Percentiles rank a stretch among this genome's conserved stretches.
Conservation (phyloP, 176 grass and related monocot genomes). For the Otatea glauca region DNA sequence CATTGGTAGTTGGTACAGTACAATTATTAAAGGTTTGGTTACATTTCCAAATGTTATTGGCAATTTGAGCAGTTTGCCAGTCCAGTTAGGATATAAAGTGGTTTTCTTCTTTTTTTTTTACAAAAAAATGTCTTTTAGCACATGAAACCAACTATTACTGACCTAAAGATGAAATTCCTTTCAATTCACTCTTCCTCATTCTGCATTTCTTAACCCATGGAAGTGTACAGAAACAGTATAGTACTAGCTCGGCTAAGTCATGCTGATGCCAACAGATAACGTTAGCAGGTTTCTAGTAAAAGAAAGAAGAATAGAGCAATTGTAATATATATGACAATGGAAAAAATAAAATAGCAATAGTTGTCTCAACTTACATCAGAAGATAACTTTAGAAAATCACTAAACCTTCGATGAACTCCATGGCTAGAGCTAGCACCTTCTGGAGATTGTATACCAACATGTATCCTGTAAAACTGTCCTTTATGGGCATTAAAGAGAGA, state of each 20-base stretch:
- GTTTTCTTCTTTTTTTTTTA: not conserved
- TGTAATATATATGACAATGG: conserved; percentile 11
- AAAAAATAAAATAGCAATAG: conserved; percentile 33
- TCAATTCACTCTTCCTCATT: not conserved
- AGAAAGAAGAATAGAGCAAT: not conserved
- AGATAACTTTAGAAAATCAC: conserved; percentile 84
- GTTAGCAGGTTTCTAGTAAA: not conserved
- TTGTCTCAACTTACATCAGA: conserved; percentile 74
- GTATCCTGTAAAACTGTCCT: conserved; percentile 99
- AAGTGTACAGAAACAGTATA: not conserved
- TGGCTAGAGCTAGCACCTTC: conserved; percentile 90
- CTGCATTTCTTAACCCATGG: not conserved
- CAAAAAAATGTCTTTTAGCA: conserved; percentile 5
- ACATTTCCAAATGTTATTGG: not conserved
- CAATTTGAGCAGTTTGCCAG: not conserved
- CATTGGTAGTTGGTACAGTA: not conserved
- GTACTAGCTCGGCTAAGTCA: not conserved
- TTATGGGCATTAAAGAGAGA: conserved; percentile 70
- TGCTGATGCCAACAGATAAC: not conserved
- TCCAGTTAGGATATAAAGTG: not conserved
- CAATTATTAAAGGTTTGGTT: not conserved
- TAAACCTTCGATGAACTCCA: conserved; percentile 86
- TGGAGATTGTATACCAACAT: conserved; percentile 96
- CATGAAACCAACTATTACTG: not conserved
- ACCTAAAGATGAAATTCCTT: not conserved